phyloP scores from a whole-genome alignment of 106 monocot genomes.

The Dendrobium nobile region DNA sequence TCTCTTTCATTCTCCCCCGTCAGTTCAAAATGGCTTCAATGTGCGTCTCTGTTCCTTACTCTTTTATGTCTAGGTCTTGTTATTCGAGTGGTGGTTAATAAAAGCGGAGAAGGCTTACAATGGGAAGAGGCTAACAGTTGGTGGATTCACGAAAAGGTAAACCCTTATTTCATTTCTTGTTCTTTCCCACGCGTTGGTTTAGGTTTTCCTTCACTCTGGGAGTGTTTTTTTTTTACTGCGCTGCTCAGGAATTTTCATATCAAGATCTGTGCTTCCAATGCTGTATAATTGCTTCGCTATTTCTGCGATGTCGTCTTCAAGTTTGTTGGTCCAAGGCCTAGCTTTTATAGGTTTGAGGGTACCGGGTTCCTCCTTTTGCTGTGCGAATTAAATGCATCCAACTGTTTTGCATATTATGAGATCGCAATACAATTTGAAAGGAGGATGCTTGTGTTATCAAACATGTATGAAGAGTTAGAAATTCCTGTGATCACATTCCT shows the following conservation, averaged over 20 bases:
- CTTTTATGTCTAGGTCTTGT: slow-evolving; percentile 7
- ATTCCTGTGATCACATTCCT: not conserved
- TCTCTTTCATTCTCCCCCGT: not conserved
- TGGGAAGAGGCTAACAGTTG: slow-evolving; percentile 8
- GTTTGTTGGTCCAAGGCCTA: not conserved
- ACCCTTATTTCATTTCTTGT: not conserved
- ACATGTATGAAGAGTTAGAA: not conserved
- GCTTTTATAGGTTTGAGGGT: no score
- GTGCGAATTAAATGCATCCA: not conserved
- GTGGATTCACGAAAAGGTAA: slow-evolving; percentile 15
- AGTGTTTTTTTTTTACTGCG: not conserved
- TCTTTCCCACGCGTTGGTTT: not conserved
- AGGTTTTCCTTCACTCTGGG: not conserved
- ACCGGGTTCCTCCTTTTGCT: not conserved
- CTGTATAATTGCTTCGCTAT: not conserved
- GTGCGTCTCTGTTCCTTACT: not conserved
- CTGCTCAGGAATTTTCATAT: no score
- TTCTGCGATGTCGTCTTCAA: not conserved
- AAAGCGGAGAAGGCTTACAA: slow-evolving; percentile 2
- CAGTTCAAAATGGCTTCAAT: not conserved
- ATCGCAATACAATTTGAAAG: no score
- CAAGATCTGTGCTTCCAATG: not conserved
- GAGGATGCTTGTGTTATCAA: no score
- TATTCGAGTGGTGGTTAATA: slow-evolving; percentile 15
- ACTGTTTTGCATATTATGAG: not conserved